phyloP scores from a whole-genome alignment of 2,329 filamentous ascomycete genomes.

The Botrytis deweyae region DNA sequence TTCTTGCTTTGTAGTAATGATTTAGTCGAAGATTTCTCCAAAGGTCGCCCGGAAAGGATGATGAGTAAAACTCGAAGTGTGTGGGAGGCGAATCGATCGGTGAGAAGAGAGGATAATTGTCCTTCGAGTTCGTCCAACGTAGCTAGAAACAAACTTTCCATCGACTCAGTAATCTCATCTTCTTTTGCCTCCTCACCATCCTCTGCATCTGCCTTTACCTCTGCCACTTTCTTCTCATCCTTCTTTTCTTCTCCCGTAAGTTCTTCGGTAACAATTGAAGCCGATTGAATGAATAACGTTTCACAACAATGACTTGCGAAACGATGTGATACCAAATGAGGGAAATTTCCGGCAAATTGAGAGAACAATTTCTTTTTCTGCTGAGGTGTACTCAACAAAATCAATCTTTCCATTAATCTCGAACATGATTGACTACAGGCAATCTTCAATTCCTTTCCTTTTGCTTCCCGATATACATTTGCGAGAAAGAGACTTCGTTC shows the following conservation, averaged over 20 bases:
- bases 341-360: constrained; percentile 82
- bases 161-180: constrained; percentile 50
- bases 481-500: constrained; percentile 70
- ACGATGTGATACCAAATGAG: constrained; percentile 87
- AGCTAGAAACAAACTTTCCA: constrained; percentile 82
- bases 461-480: constrained; percentile 82
- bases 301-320: constrained; percentile 98
- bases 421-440: constrained; percentile 96
- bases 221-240: constrained; percentile 50
- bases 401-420: constrained; percentile 85
- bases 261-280: constrained; percentile 75
- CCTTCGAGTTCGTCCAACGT: constrained; percentile 86
- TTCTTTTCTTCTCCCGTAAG: constrained; percentile 48
- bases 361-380: constrained; percentile 88
- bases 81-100: constrained; percentile 84
- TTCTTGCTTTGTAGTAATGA: constrained; percentile 85
- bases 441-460: constrained; percentile 92
- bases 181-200: constrained; percentile 47
- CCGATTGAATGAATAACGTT: constrained; percentile 81
- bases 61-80: constrained; percentile 82
- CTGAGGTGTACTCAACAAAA: constrained; percentile 71
- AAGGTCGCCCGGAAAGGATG: constrained; percentile 77
- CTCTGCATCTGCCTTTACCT: constrained; percentile 55
- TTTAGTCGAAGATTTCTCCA: constrained; percentile 67
- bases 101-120: constrained; percentile 78